These are phyloP conservation scores for Bipolaris gigantea DNA, from an alignment of 2,329 filamentous ascomycete species.

Conservation along the genomic window DNA sequence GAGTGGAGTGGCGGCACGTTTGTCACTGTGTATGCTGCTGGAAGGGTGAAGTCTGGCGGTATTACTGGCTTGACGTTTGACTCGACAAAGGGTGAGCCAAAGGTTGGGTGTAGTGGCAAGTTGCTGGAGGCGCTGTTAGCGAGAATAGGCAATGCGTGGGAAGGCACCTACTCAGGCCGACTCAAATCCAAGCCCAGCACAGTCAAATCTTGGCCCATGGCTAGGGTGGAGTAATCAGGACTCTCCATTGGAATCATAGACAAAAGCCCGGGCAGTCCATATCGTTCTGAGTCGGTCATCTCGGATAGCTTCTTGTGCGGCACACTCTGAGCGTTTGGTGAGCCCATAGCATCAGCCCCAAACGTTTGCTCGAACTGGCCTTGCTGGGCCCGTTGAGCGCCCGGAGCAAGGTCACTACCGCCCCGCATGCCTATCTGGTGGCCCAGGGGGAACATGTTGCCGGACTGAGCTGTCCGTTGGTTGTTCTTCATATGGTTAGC, in stretches of 20 bases:
- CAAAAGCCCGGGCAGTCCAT: conserved; percentile 62
- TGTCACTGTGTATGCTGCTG: conserved; percentile 65
- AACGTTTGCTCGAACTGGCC: conserved; percentile 39
- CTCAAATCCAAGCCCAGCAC: conserved; percentile 66
- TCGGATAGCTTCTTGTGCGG: conserved; percentile 54
- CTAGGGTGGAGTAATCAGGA: conserved; percentile 54
- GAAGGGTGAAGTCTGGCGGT: conserved; percentile 62
- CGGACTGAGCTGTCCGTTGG: conserved; percentile 31
- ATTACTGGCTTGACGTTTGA: conserved; percentile 61
- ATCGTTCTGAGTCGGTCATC: conserved; percentile 63
- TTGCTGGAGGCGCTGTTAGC: conserved; percentile 34
- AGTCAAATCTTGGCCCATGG: conserved; percentile 66
- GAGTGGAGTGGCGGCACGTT: conserved; percentile 65
- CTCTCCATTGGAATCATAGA: conserved; percentile 60
- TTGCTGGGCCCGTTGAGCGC: conserved; percentile 35
- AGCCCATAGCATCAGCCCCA: conserved; percentile 34
- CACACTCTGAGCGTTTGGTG: conserved; percentile 40
- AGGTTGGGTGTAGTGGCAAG: conserved; percentile 64
- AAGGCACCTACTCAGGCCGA: conserved; percentile 57
- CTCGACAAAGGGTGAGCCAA: conserved; percentile 65
- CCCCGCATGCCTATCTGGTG: conserved; percentile 31
- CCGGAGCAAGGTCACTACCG: conserved; percentile 26
- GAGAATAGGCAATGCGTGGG: not conserved
- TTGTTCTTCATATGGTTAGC: conserved; percentile 25
- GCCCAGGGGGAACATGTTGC: conserved; percentile 36